phyloP scores from a whole-genome alignment of 2,329 filamentous ascomycete genomes.

The Pyrenophora seminiperda region DNA sequence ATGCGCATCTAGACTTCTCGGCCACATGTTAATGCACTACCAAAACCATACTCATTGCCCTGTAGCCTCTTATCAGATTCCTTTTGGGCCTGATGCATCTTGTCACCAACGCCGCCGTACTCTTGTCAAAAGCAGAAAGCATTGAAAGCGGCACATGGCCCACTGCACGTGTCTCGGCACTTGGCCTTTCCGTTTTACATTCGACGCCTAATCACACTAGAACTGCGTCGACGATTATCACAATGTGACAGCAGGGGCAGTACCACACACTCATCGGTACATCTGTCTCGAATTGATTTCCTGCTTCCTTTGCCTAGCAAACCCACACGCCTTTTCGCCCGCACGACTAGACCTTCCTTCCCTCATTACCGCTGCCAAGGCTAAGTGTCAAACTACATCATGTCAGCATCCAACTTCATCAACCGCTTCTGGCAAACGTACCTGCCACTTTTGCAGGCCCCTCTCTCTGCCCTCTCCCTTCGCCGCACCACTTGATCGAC shows the following conservation, averaged over 20 bases:
- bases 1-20: slow-evolving; percentile 9
- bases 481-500: slow-evolving; percentile 31
- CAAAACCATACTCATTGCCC: not conserved
- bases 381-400: slow-evolving; percentile 12
- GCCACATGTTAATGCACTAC: slow-evolving; percentile 1
- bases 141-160: no score
- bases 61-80: not conserved
- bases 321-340: not conserved
- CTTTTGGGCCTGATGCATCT: slow-evolving; percentile 2
- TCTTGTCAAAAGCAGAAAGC: no score
- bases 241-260: no score
- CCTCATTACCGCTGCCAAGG: not conserved
- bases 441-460: slow-evolving; percentile 51
- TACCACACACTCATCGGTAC: no score
- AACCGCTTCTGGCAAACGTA: slow-evolving; percentile 8
- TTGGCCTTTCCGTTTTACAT: no score
- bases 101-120: no score
- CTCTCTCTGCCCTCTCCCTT: slow-evolving; percentile 40
- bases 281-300: not conserved
- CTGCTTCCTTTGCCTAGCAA: not conserved
- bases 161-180: no score
- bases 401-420: not conserved
- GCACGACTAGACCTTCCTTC: not conserved
- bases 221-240: no score
- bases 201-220: no score